Conservation (phyloP, 441 rosid genomes). For the Bocquillonia castaneifolia region DNA sequence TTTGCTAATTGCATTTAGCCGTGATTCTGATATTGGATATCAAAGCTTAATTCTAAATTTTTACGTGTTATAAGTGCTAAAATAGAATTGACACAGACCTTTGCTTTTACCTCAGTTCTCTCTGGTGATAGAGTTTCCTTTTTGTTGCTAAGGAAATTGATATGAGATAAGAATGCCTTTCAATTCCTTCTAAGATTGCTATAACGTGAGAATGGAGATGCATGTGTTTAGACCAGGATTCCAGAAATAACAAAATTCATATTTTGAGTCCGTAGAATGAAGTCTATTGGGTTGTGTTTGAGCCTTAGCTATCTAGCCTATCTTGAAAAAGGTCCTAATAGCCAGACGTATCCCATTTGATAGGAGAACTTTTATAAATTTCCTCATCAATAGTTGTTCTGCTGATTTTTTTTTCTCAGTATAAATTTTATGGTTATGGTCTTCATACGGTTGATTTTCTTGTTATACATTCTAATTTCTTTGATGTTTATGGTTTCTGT, state of each 20-base stretch:
- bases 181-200: not conserved
- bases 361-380: not conserved
- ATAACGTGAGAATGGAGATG: not conserved
- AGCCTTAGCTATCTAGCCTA: not conserved
- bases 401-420: not conserved
- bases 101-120: no score
- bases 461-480: not conserved
- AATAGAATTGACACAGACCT: not conserved
- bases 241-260: not conserved
- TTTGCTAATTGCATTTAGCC: not conserved
- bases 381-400: not conserved
- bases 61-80: not conserved
- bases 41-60: not conserved
- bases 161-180: not conserved
- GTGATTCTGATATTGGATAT: not conserved
- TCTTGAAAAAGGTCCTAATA: not conserved
- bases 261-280: not conserved
- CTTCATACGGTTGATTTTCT: not conserved
- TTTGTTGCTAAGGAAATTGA: not conserved
- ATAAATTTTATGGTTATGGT: not conserved
- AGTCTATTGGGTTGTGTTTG: not conserved
- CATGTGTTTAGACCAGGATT: not conserved
- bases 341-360: not conserved
- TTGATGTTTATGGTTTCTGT: conserved; percentile 14
- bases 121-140: not conserved